phyloP scores from a whole-genome alignment of 257 asterid species.

The Solanum bukasovii region DNA sequence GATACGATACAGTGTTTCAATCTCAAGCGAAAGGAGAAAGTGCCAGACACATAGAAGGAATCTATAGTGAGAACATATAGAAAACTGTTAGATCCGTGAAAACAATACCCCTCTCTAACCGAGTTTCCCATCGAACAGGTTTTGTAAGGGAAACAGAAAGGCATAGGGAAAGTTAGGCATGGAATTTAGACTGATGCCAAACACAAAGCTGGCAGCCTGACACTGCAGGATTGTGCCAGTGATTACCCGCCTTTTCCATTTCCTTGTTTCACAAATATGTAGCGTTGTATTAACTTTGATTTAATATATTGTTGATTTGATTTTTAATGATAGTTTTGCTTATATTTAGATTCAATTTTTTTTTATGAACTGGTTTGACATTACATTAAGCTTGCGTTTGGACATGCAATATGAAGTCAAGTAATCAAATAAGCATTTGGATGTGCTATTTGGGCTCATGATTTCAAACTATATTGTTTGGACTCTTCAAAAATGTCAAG shows the following conservation, averaged over 20 bases:
- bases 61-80: not conserved
- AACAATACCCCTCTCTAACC: not conserved
- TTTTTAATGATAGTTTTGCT: not conserved
- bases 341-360: not conserved
- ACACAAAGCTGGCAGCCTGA: not conserved
- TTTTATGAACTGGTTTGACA: not conserved
- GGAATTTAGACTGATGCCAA: not conserved
- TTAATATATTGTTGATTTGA: not conserved
- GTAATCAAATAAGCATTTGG: not conserved
- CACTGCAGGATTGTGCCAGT: not conserved
- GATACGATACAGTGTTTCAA: not conserved
- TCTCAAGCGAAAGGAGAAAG: not conserved
- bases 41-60: not conserved
- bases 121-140: not conserved
- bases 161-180: not conserved
- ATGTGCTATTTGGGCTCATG: not conserved
- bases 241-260: not conserved
- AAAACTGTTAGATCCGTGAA: not conserved
- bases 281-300: not conserved
- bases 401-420: not conserved
- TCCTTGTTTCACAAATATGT: not conserved
- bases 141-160: not conserved
- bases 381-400: not conserved
- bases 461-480: no score
- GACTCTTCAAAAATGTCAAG: no score